A percentile compares a stretch with the other conserved stretches of the same genome.
Evolutionary conservation across 2,329 filamentous ascomycete species (phyloP).

Genomic region (Neonectria punicea): DNA sequence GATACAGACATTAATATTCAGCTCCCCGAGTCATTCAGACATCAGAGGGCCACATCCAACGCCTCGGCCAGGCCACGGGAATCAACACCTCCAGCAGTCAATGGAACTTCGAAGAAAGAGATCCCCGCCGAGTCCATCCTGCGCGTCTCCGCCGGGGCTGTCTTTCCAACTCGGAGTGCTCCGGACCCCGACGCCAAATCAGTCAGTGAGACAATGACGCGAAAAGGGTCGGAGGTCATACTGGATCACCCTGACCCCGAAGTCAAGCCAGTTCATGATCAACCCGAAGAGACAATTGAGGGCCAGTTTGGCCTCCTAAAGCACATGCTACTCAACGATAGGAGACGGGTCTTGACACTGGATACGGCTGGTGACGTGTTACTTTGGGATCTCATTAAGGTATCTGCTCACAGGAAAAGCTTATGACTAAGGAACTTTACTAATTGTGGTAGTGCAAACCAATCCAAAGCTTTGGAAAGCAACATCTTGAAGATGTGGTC

Average conservation of each 20-base stretch:
- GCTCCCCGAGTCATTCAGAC: conserved; percentile 65
- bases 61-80: conserved; percentile 51
- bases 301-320: conserved; percentile 96
- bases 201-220: conserved; percentile 54
- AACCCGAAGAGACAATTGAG: conserved; percentile 86
- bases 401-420: conserved; percentile 51
- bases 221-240: conserved; percentile 50
- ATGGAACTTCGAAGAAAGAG: conserved; percentile 62
- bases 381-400: conserved; percentile 92
- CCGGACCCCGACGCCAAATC: conserved; percentile 67
- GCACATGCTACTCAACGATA: conserved; percentile 89
- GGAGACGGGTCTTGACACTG: conserved; percentile 86
- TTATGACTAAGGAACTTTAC: background rate
- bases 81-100: conserved; percentile 47
- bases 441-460: conserved; percentile 74
- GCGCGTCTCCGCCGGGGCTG: conserved; percentile 84
- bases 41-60: conserved; percentile 59
- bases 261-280: conserved; percentile 70
- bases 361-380: conserved; percentile 96
- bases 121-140: conserved; percentile 84
- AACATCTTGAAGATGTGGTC: conserved; percentile 91
- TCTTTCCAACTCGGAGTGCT: conserved; percentile 70
- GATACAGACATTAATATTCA: conserved; percentile 80
- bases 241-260: conserved; percentile 45
- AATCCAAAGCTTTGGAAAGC: conserved; percentile 92